Evolutionary conservation across 2,329 filamentous ascomycete genomes (phyloP).

Genomic region (Pyrenophora graminea): DNA sequence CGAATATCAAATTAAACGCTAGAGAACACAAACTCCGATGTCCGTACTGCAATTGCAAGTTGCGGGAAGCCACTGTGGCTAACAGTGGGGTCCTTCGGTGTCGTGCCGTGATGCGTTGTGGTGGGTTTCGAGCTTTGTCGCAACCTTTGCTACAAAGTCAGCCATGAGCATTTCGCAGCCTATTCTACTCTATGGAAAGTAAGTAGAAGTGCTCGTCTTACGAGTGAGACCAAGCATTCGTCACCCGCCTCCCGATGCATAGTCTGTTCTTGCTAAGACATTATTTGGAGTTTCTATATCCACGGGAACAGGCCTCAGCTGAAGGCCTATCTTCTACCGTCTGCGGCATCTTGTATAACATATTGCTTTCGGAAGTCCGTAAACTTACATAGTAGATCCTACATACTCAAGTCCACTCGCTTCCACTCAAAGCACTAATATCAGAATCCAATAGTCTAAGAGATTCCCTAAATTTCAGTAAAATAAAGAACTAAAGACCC

Average conservation of each 20-base stretch:
- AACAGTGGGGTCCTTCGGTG: not conserved
- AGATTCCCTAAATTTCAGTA: not conserved
- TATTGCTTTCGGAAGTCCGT: not conserved
- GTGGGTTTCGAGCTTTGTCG: not conserved
- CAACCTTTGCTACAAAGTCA: not conserved
- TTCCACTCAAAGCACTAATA: not conserved
- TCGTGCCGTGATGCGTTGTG: not conserved
- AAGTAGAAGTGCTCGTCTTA: not conserved
- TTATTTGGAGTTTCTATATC: not conserved
- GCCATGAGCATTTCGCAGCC: not conserved
- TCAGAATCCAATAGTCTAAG: not conserved
- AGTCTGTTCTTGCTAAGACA: not conserved
- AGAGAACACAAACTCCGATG: too few relatives aligned
- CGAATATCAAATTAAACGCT: too few relatives aligned
- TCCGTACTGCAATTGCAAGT: too few relatives aligned
- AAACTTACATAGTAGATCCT: not conserved
- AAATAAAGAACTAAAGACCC: not conserved
- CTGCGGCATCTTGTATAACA: not conserved
- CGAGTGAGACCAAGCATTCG: not conserved
- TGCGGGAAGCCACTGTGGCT: not conserved
- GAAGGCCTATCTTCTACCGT: not conserved
- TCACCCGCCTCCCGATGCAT: not conserved
- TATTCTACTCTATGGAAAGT: not conserved
- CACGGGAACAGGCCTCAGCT: not conserved
- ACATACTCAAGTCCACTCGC: not conserved